Percentiles rank a stretch among this genome's conserved stretches.
These are phyloP conservation scores for Zasmidium citrigriseum DNA, from an alignment of 2,329 filamentous ascomycete species.

Conservation along the genomic window DNA sequence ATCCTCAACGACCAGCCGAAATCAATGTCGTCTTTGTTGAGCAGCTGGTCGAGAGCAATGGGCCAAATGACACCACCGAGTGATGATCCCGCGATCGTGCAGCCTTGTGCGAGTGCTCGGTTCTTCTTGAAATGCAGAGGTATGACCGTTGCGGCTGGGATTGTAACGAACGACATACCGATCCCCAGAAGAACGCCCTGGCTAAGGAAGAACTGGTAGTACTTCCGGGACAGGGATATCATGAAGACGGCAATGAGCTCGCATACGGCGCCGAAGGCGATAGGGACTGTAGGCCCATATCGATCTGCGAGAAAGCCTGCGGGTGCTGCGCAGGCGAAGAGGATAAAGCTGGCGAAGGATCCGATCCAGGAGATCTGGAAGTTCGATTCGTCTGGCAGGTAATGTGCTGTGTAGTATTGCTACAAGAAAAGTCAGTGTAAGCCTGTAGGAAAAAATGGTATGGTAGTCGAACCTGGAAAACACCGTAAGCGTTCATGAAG, in stretches of 20 bases:
- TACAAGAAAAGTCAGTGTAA: not conserved
- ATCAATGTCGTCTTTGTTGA: constrained; percentile 40
- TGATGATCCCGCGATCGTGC: constrained; percentile 46
- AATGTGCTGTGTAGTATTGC: constrained; percentile 27
- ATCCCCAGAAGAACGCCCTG: constrained; percentile 51
- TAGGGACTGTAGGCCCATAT: constrained; percentile 24
- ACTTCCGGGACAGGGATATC: constrained; percentile 46
- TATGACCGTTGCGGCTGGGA: constrained; percentile 49
- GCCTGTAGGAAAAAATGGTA: not conserved
- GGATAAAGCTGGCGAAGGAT: constrained; percentile 27
- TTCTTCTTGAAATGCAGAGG: constrained; percentile 51
- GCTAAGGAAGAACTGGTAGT: constrained; percentile 56
- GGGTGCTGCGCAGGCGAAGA: constrained; percentile 29
- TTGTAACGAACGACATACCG: constrained; percentile 43
- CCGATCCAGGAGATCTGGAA: constrained; percentile 36
- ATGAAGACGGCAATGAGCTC: constrained; percentile 52
- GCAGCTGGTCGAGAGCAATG: not conserved
- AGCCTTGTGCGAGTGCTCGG: constrained; percentile 47
- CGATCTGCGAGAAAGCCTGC: constrained; percentile 33
- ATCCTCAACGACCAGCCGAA: constrained; percentile 57
- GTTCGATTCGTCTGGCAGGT: constrained; percentile 20
- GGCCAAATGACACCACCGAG: constrained; percentile 53
- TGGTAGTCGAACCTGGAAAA: constrained; percentile 19
- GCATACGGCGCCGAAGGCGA: constrained; percentile 26
- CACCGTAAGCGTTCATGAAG: constrained; percentile 30